Base-by-base conservation (phyloP, 2,329 filamentous ascomycete species). In the Colletotrichum sp. region DNA sequence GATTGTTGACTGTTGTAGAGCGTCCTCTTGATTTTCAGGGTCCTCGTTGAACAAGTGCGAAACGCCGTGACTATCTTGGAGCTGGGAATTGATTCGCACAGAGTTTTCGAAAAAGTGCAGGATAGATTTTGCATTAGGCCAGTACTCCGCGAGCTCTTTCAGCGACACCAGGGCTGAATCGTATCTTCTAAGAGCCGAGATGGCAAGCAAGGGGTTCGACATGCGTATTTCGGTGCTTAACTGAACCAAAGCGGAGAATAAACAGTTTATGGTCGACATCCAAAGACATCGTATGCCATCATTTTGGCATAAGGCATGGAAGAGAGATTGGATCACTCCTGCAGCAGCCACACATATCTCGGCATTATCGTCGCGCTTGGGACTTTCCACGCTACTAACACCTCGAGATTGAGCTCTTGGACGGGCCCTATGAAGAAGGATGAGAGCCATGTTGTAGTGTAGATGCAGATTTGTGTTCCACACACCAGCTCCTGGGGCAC, bases 41-140 rank as follows among this genome's bases (percentile, higher is more conserved):
- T 49, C 44, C 44, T 5, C n/a, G 12, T 22, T 1, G n/a, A 6
- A 3, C 2, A 13, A 1, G 0, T 25, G n/a, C n/a, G 44, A 22
- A 22, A 4, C 0, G 0, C 2, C n/a, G 44, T 52, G 44, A 3
- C 44, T 13, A 8, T 13, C 11, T 8, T 52, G 44, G 22, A 52
- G 2, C 44, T 0, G 44, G 6, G 44, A 52, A 52, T 52, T 52
- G n/a, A 52, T 52, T 8, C 1, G 44, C n/a, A 52, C 44, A 1
- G 44, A 52, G 11, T 52, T 52, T 52, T 52, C n/a, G n/a, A 52
- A 52, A 52, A 52, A 52, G 44, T 52, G 44, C 2, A 5, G 11
- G 44, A 52, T 52, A 52, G 44, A 52, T n/a, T 22, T 52, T 52
- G 44, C 44, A 25, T 52, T 52, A 1, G 44, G 44, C 44, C 44